A percentile compares a stretch with the other conserved stretches of the same genome.
Conservation (phyloP, 768 basidiomycete genomes). For the Amanita subjunquillea region DNA sequence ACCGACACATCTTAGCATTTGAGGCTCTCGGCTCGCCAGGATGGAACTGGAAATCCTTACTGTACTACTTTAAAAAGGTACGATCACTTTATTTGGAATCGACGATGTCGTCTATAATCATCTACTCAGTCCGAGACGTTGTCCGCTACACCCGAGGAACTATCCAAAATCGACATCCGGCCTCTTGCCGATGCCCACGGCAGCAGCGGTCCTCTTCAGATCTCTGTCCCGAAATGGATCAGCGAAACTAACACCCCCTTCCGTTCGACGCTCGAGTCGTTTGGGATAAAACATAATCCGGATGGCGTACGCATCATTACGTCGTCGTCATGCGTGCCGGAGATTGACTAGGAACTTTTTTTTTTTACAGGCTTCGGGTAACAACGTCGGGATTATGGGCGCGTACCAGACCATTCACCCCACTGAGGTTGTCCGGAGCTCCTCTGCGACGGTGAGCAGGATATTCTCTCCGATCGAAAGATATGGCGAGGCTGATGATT, state of each 20-base stretch:
- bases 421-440: slow-evolving; percentile 1
- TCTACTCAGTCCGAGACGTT: slow-evolving; percentile 1
- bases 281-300: neutral
- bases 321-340: neutral
- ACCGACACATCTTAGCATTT: neutral
- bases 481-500: neutral
- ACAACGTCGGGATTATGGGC: slow-evolving; percentile 1
- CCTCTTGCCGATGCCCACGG: slow-evolving; percentile 1
- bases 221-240: neutral
- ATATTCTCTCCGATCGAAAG: neutral
- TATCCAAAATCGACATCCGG: neutral
- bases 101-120: neutral
- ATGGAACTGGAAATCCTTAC: slow-evolving; percentile 11
- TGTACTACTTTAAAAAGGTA: slow-evolving; percentile 11
- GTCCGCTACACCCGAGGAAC: neutral
- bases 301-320: neutral
- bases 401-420: slow-evolving; percentile 1
- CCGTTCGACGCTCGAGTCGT: slow-evolving; percentile 1
- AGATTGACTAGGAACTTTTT: neutral
- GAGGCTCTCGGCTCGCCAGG: slow-evolving; percentile 9
- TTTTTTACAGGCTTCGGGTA: neutral
- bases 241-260: neutral
- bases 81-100: neutral
- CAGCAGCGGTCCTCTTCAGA: neutral
- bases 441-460: neutral